Base-by-base conservation (phyloP, 2,329 filamentous ascomycete genomes). In the Chaetomiaceae sp. region DNA sequence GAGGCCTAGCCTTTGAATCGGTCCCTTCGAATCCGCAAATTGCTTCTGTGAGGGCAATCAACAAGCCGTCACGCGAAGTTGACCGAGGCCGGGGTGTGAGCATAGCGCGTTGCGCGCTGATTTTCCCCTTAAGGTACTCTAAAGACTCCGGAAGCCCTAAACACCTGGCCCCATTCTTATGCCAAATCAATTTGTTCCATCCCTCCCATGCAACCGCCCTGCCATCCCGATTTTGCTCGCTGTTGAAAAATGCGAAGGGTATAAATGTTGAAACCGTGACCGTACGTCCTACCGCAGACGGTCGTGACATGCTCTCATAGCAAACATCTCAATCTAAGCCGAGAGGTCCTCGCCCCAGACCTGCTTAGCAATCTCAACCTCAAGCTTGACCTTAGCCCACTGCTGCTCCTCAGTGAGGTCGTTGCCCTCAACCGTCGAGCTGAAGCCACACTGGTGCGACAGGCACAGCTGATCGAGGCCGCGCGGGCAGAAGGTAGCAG, bases 401-500 rank as follows among this genome's bases (percentile, higher is more conserved):
- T 78, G 74, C 66, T 78, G 68, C 49, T 77, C 74, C 60, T 76
- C 71, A 10, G 62, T 71, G 53, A 79, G 62, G 49, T 76, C 70
- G 50, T 79, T 78, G 30, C 75, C 76, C 62, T 79, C 75, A 46
- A 70, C 69, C 6, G 74, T 78, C n/a, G 68, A 72, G 56, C 68
- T 72, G 58, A 79, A 79, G 4, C 75, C 76, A 56, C 75, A 79
- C 64, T 79, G 76, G 56, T 78, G 75, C 53, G 71, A 75, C 49
- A 78, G 57, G 58, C 73, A 76, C 49, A 79, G 62, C 68, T 79
- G 75, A 42, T 76, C 70, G 7, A 78, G 62, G 0, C 75, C 76
- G 41, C 64, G 61, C n/a, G 72, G 71, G 55, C 73, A 73, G 56
- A 70, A 69, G 42, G 64, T 58, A 4, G 67, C 69, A 17, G 70